These are phyloP conservation scores for Botryosphaeria dothidea DNA, from an alignment of 2,329 filamentous ascomycete genomes.

Conservation along the genomic window DNA sequence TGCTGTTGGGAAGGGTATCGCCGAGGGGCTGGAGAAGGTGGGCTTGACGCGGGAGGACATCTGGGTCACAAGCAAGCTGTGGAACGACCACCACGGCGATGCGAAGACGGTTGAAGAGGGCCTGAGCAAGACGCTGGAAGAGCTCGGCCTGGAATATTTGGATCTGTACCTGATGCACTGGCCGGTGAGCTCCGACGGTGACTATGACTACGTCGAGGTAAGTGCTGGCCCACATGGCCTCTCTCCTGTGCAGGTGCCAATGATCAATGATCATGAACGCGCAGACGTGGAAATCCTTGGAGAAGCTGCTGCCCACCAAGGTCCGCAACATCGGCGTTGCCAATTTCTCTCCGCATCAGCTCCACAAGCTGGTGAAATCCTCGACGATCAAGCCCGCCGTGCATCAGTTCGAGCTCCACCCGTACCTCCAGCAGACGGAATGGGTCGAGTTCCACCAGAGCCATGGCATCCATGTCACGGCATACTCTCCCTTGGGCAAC, in stretches of 20 bases:
- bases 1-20: slow-evolving; percentile 45
- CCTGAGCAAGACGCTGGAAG: slow-evolving; percentile 34
- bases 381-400: slow-evolving; percentile 65
- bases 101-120: slow-evolving; percentile 29
- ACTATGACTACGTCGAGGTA: slow-evolving; percentile 18
- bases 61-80: slow-evolving; percentile 43
- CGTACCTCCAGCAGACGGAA: slow-evolving; percentile 62
- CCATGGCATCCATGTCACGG: slow-evolving; percentile 54
- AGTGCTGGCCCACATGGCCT: background rate
- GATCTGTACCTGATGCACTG: slow-evolving; percentile 45
- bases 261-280: too few relatives aligned
- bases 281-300: slow-evolving; percentile 68
- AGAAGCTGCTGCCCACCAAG: slow-evolving; percentile 60
- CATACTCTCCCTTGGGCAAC: slow-evolving; percentile 51
- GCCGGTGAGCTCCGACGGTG: slow-evolving; percentile 36
- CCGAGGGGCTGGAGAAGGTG: slow-evolving; percentile 34
- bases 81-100: slow-evolving; percentile 29
- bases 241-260: slow-evolving; percentile 14
- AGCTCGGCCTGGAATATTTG: slow-evolving; percentile 41
- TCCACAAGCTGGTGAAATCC: slow-evolving; percentile 54
- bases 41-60: slow-evolving; percentile 36
- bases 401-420: slow-evolving; percentile 83
- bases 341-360: slow-evolving; percentile 64
- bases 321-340: slow-evolving; percentile 74
- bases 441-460: slow-evolving; percentile 53